A percentile compares a stretch with the other conserved stretches of the same genome.
Evolutionary conservation across 1,139 yeast genomes (phyloP).

Genomic region (Pichia sorboxylosa): DNA sequence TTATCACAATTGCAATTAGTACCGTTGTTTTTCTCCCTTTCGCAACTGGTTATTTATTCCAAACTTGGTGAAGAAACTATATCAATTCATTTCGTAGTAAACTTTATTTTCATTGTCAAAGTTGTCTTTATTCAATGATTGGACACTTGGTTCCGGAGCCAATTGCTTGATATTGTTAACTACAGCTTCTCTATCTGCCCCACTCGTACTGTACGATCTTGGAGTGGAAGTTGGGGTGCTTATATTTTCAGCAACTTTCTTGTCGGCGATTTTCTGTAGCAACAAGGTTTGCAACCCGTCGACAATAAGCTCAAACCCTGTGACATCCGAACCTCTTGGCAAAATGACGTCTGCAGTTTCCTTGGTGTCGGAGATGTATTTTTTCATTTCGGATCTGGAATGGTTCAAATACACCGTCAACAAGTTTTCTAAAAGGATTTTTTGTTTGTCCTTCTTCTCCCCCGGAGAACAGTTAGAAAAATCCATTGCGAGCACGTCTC

Average conservation of each 20-base stretch:
- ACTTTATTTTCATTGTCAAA: constrained; percentile 18
- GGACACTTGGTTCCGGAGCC: constrained; percentile 16
- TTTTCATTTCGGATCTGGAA: constrained; percentile 68
- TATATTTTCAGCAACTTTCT: too few species aligned
- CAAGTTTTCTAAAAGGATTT: constrained; percentile 33
- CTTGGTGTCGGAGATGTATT: constrained; percentile 65
- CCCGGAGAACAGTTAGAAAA: too few species aligned
- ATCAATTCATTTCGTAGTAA: constrained; percentile 19
- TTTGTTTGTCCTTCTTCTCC: constrained; percentile 4
- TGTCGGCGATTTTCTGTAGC: constrained; percentile 8
- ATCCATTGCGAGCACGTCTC: constrained; percentile 18
- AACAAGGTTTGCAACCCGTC: constrained; percentile 52
- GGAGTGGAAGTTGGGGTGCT: neutral
- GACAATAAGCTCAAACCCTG: constrained; percentile 57
- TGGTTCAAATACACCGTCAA: constrained; percentile 49
- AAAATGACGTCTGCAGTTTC: constrained; percentile 71
- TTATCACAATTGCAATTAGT: too few species aligned
- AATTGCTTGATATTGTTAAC: constrained; percentile 10
- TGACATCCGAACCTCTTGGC: constrained; percentile 59
- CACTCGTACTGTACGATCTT: constrained; percentile 5
- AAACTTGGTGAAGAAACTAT: too few species aligned
- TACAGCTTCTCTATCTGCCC: constrained; percentile 7
- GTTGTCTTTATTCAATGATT: constrained; percentile 19
- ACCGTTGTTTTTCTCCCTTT: too few species aligned
- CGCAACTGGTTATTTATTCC: too few species aligned